Evolutionary conservation across 2,329 filamentous ascomycete species (phyloP).

Genomic region (Acrocalymma vagum): DNA sequence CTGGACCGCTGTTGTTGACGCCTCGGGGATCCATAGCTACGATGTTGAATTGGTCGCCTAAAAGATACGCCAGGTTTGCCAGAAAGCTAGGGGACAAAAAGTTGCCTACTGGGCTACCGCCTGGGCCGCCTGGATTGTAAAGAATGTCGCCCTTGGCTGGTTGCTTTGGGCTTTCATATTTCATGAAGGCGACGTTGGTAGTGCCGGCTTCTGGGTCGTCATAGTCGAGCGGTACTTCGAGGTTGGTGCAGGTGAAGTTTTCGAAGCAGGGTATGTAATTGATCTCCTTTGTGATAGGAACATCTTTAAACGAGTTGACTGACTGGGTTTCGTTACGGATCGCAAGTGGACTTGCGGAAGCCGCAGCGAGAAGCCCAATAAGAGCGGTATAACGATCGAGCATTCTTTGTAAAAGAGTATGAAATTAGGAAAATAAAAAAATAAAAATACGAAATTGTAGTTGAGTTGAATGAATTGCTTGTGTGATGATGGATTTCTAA

Average conservation of each 20-base stretch:
- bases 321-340: neutral
- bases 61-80: neutral
- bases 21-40: conserved; percentile 53
- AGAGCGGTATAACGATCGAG: neutral
- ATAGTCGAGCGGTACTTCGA: conserved; percentile 58
- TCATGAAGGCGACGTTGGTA: conserved; percentile 54
- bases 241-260: conserved; percentile 58
- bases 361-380: neutral
- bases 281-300: conserved; percentile 6
- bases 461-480: too few species aligned
- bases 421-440: too few species aligned
- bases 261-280: conserved; percentile 49
- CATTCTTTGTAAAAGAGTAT: too few species aligned
- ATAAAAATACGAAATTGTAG: too few species aligned
- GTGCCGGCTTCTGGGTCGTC: conserved; percentile 12
- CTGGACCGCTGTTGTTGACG: conserved; percentile 43
- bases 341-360: neutral
- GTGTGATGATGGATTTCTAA: too few species aligned
- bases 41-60: conserved; percentile 46
- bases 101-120: conserved; percentile 49
- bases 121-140: conserved; percentile 55
- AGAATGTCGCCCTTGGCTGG: conserved; percentile 53
- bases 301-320: conserved; percentile 6
- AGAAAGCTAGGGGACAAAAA: too few species aligned
- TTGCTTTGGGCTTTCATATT: conserved; percentile 30